Evolutionary conservation across 371 early-diverging fungal species (phyloP), one percentile per base, ranked within the genome.

Genomic region (Haplosporangium sp.): DNA sequence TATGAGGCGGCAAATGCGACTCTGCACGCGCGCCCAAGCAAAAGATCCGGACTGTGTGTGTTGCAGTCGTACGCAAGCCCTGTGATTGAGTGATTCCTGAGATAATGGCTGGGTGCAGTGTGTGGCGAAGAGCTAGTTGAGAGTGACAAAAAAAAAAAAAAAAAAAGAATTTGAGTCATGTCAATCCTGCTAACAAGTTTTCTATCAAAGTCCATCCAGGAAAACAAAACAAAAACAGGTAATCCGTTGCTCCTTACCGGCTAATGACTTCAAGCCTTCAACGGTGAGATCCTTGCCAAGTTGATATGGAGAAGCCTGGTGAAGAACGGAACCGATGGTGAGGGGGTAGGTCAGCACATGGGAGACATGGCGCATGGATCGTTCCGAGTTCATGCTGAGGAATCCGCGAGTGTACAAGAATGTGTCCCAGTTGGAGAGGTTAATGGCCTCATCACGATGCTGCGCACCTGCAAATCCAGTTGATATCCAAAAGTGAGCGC

Each of bases 341-440:
- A 93, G 84, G 20, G 95, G 95, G 73, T 94, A 94, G 20, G 94
- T 93, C 64, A 95, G 81, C 13, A 93, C 81, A 76, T 94, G 93
- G 55, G 93, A 91, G 16, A 93, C 93, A 62, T 95, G 94, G 50
- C 93, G 92, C 84, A 94, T 88, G 5, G 93, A 89, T 60, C 93
- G 87, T 40, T 89, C 89, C 46, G 88, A 87, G 73, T 90, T 90
- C 83, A 93, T 86, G 57, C 89, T 90, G 40, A 90, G 90, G 74
- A 95, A 95, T 81, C 87, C 87, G 67, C 95, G 90, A 51, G 95
- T 95, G 77, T 93, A 93, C 67, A 95, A 84, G 72, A 90, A 93
- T 6, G 92, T 86, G 70, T 94, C 93, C 95, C 95, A 95, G 73
- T 87, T 92, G 51, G 87, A 87, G 84, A 95, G 83, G 74, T 93